These are phyloP conservation scores for Psilocybe sp. DNA, from an alignment of 768 basidiomycete genomes.

Conservation along the genomic window DNA sequence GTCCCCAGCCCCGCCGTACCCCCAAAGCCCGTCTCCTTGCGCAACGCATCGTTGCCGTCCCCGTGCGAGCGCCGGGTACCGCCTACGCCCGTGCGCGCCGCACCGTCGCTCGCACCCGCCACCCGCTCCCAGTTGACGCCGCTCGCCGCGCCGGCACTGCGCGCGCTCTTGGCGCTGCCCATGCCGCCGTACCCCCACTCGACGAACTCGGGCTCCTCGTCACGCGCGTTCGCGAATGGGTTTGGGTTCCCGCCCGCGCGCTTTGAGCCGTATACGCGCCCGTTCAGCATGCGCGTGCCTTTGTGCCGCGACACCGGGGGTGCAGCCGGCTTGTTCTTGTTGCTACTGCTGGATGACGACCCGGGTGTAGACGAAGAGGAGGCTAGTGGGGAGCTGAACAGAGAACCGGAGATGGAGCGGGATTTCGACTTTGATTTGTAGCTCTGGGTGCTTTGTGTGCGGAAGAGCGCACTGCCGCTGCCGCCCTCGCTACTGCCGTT, in stretches of 20 bases:
- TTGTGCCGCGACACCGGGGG: constrained; percentile 22
- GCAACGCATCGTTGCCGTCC: too few species aligned
- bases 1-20: constrained; percentile 13
- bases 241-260: constrained; percentile 37
- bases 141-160: constrained; percentile 30
- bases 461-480: constrained; percentile 27
- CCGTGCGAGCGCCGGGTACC: too few species aligned
- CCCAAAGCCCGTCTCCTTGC: too few species aligned
- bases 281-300: constrained; percentile 76
- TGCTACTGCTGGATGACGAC: neutral
- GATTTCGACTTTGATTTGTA: constrained; percentile 19
- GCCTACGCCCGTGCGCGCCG: neutral
- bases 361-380: neutral
- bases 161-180: constrained; percentile 55
- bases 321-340: constrained; percentile 5
- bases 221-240: constrained; percentile 60
- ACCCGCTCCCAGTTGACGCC: constrained; percentile 27
- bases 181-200: constrained; percentile 92
- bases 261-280: constrained; percentile 72
- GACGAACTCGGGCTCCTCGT: constrained; percentile 80
- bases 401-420: neutral
- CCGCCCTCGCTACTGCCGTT: constrained; percentile 10
- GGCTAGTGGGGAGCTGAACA: too few species aligned
- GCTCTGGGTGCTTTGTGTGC: constrained; percentile 31
- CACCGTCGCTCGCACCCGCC: constrained; percentile 17